Evolutionary conservation across 225 moss, liverwort and hornwort genomes (phyloP), one percentile per base, ranked within the genome.

Genomic region (Thuidium tamariscinum): DNA sequence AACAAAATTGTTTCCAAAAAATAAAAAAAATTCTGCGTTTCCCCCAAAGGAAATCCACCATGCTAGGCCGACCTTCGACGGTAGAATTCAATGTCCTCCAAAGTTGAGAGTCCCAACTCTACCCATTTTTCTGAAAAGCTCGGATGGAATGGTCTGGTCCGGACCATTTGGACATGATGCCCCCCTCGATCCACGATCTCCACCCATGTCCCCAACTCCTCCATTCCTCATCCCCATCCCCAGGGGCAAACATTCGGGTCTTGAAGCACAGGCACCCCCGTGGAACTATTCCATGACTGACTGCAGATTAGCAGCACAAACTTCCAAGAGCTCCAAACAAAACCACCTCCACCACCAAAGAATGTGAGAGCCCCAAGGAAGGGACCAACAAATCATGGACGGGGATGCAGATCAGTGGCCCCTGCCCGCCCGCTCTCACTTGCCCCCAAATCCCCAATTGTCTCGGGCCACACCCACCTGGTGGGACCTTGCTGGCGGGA

Each of bases 291-390:
- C 76, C 59, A 85, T 7, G 36, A 42, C 55, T 16, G 27, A 16
- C 59, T 41, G 48, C 66, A 41, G 23, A 65, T 34, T 11, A 49
- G 52, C 52, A 49, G 84, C 80, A n/a, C 83, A 41, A 84, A 76
- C 42, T 87, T 55, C 76, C 25, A 87, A 56, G 52, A 21, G 25
- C 5, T 0, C 11, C 11, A 2, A 21, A 81, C 44, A 46, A 82
- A 75, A 12, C 39, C 42, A 30, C 80, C 29, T 49, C 49, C 71
- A 27, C 60, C 52, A 13, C 64, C 5, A 10, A 32, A 76, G 88
- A 90, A 90, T 90, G 88, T 83, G 83, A 74, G 82, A 83, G 83
- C 74, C 82, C 88, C 90, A 68, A 88, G 5, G 60, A 55, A 70
- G 72, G 36, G 52, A 86, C 78, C 87, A 81, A 59, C 34, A 71